Base-by-base conservation (phyloP, 441 rosid species). In the Gossypium davidsonii region DNA sequence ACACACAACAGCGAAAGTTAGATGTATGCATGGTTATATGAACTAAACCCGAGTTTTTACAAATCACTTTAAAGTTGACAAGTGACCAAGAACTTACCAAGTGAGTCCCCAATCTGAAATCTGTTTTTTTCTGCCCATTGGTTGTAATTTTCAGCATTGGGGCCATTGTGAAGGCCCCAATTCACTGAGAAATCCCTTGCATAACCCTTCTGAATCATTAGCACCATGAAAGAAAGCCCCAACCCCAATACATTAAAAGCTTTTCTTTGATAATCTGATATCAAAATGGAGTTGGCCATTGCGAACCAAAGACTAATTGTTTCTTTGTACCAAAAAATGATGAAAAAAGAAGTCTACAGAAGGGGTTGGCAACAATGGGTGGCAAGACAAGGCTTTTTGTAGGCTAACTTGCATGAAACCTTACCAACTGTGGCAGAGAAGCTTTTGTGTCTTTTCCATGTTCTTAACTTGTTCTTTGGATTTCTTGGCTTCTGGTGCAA, bases 61-160 rank as follows among this genome's bases (percentile, higher is more conserved):
- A 28, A 28, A 28, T 28, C 31, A n/a, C 4, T 9, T 44, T 31
- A 4, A 44, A 11, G 12, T 44, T 44, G n/a, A 44, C 49, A 44
- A 44, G 49, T 44, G 18, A n/a, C 55, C 55, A 51, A 51, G 55
- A 76, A 80, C 88, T 79, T 86, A 94, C 98, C 65, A 0, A 94
- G 61, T 4, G 96, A 82, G 84, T 94, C 98, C 2, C 93, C 93
- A 37, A 79, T 76, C 74, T 87, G 96, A 81, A 94, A 91, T 69
- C 98, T 79, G 79, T 71, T 89, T 10, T 49, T 81, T 72, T 89
- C 89, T 11, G 97, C 97, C 98, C 98, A 91, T 48, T 86, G 87
- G 64, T 78, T 79, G 51, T 83, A 87, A 67, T 46, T 71, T 51
- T 70, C 70, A 17, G 81, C 34, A 20, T 26, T 71, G 62, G 67